Percentiles rank a stretch among this genome's conserved stretches.
phyloP scores from a whole-genome alignment of 495 filamentous ascomycete species.

The Trichoderma orchidacearum region DNA sequence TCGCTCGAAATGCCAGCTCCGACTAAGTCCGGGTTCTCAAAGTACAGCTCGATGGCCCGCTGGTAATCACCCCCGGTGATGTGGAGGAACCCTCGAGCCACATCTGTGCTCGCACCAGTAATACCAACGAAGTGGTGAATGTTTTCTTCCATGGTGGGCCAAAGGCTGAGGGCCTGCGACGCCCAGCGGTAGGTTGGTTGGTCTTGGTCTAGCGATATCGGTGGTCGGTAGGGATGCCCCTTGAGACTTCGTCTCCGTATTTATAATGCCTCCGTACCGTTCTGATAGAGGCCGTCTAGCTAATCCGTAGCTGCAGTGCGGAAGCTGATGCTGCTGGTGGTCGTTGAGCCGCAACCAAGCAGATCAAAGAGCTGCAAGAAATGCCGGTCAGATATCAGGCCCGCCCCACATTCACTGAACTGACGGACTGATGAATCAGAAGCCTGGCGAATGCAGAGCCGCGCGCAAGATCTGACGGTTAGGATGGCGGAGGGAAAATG shows the following conservation, averaged over 20 bases:
- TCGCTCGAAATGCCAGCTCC: not conserved
- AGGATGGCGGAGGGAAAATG: too few relatives aligned
- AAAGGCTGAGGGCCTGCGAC: not conserved
- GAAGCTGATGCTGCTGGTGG: not conserved
- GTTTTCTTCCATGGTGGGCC: conserved; percentile 52
- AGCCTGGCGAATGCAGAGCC: too few relatives aligned
- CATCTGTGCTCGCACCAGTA: conserved; percentile 45
- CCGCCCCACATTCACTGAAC: not conserved
- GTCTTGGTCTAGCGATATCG: too few relatives aligned
- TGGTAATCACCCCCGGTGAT: conserved; percentile 69
- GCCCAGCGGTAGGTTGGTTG: too few relatives aligned
- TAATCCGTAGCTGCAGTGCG: too few relatives aligned
- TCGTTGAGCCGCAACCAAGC: not conserved
- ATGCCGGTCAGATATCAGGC: not conserved
- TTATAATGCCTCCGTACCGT: too few relatives aligned
- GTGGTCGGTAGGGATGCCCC: too few relatives aligned
- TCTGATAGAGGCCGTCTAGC: too few relatives aligned
- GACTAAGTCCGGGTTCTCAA: conserved; percentile 59
- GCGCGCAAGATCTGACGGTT: too few relatives aligned
- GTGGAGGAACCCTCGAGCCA: conserved; percentile 66
- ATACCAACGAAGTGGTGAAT: conserved; percentile 51
- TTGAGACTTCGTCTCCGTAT: too few relatives aligned
- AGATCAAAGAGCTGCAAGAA: not conserved
- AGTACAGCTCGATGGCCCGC: conserved; percentile 82
- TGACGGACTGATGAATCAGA: too few relatives aligned